Conservation (phyloP, 306 rosid genomes). For the Pyrus bretschneideri region DNA sequence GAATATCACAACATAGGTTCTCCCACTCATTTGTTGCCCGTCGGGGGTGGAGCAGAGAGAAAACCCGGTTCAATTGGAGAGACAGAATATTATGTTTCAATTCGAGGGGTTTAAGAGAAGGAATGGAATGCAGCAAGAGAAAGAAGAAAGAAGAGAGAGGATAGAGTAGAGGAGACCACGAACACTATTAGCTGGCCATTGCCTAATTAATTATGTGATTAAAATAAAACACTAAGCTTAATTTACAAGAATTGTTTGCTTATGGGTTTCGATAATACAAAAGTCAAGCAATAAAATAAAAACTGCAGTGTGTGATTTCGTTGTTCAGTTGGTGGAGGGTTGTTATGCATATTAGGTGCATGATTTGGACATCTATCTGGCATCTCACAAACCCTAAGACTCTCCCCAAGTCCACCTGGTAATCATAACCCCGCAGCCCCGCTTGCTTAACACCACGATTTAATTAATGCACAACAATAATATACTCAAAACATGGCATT, state of each 20-base stretch:
- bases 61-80: not conserved
- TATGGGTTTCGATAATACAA: conserved; percentile 2
- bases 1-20: conserved; percentile 66
- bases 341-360: conserved; percentile 38
- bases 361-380: conserved; percentile 33
- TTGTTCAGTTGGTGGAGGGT: conserved; percentile 64
- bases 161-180: conserved; percentile 7
- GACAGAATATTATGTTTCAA: not conserved
- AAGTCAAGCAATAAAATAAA: conserved; percentile 35
- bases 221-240: conserved; percentile 8
- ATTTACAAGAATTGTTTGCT: conserved; percentile 6
- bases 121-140: not conserved
- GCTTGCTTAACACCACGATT: not conserved
- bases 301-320: conserved; percentile 32
- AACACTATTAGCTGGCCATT: conserved; percentile 53
- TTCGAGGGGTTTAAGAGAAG: conserved; percentile 5
- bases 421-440: not conserved
- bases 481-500: not conserved
- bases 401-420: conserved; percentile 6
- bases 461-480: not conserved
- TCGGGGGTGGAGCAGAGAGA: not conserved
- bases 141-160: not conserved
- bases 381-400: conserved; percentile 15
- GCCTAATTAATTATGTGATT: conserved; percentile 21
- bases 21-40: conserved; percentile 48